Evolutionary conservation across 306 rosid genomes (phyloP), one percentile per base, ranked within the genome.

Genomic region (Phaseolus lunatus): DNA sequence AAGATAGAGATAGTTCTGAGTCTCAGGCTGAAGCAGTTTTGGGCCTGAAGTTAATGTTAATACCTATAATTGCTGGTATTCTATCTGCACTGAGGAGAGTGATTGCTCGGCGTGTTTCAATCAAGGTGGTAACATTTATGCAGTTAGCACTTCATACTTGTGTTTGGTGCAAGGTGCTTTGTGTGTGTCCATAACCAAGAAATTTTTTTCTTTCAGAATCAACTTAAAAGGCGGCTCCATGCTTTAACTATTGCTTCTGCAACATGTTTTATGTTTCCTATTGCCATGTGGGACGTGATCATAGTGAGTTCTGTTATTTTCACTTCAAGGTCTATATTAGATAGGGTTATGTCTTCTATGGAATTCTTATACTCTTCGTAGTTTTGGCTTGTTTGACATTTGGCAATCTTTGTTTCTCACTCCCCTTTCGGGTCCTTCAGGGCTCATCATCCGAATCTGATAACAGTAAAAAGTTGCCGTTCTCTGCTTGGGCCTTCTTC

Each of bases 281-380:
- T 89, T 72, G 98, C 98, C 85, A 91, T 96, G 98, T 91, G 98
- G 98, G 97, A 93, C 65, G 65, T 88, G 67, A 93, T 96, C 85
- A 86, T 96, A 57, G 98, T 96, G 85, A 89, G 98, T 85, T 78
- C 61, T 72, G n/a, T 6, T 18, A 52, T 78, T 67, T 62, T 22
- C 45, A 3, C 45, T 53, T 43, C 14, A 20, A 18, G 19, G 45
- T 85, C 49, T 85, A 73, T 49, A 77, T 72, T 62, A 44, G 22
- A 19, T 16, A 78, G 31, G 44, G 52, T 22, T 72, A 27, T 61
- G 73, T 44, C 73, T 29, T 77, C 10, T 56, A 15, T 81, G 41
- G 72, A 67, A n/a, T 68, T 53, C 66, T 39, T 72, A 35, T 62
- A 61, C 49, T 44, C 18, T 74, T 67, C 69, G 2, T 69, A 49